Base-by-base conservation (phyloP, 2,329 filamentous ascomycete genomes). In the Fusarium scirpi region DNA sequence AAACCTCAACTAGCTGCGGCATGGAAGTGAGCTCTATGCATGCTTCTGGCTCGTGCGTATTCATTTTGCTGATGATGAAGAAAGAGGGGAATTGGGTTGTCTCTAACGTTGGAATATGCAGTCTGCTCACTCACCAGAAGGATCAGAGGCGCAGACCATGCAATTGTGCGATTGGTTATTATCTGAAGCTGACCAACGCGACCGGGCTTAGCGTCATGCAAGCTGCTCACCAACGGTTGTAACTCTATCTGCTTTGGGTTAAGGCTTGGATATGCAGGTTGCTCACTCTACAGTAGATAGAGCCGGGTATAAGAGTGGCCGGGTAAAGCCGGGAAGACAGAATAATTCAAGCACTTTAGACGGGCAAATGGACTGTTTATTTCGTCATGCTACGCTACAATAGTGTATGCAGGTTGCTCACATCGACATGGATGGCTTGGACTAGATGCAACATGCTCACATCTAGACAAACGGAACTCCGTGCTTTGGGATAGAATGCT, bases 41-140 rank as follows among this genome's bases (percentile, higher is more conserved):
- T 29, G 27, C 10, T 29, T 29, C 10, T 29, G 27, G 10, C 41
- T 13, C 29, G 51, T 45, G 30, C 11, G 18, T 40, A 30, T 5
- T 47, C 47, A 51, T 53, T 4, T 10, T 56, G 20, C 2, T 8
- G 20, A 29, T 32, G 27, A 24, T 47, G 65, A 65, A 67, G 65
- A 46, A 30, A 6, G 27, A 54, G 46, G 32, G 32, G 34, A n/a
- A 57, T 48, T 48, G 8, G 15, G 4, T 48, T 43, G 20, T 30
- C 20, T 22, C 41, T 24, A n/a, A 40, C 10, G 18, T n/a, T n/a
- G 6, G 22, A 22, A 13, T 22, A 80, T 81, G 79, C 78, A 80
- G 61, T 62, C 75, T 77, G 78, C 79, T 75, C 75, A 77, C 76
- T 53, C 49, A 41, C 18, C 34, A 10, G 34, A 53, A 53, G 30